These are phyloP conservation scores for Arabidopsis hybrid DNA, from an alignment of 441 rosid genomes.

Conservation along the genomic window DNA sequence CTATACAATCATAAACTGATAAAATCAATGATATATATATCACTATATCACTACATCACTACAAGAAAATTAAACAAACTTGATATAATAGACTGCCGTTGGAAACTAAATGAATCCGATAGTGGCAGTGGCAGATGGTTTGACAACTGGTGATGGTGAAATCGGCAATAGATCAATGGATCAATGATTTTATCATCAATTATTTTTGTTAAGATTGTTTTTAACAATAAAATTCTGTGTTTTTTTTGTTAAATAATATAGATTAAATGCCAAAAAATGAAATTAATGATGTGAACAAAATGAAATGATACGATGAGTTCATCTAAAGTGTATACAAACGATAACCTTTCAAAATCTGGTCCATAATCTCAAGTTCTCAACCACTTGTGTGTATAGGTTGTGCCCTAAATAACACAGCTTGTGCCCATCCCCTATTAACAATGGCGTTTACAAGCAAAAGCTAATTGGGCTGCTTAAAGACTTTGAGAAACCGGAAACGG, in stretches of 20 bases:
- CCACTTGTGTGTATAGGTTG: constrained; percentile 34
- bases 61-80: neutral
- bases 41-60: no score
- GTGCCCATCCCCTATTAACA: constrained; percentile 21
- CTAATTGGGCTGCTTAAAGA: neutral
- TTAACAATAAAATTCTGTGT: neutral
- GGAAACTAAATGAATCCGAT: neutral
- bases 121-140: neutral
- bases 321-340: neutral
- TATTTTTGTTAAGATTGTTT: neutral
- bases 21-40: no score
- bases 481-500: neutral
- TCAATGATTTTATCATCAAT: neutral
- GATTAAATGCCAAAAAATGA: neutral
- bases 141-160: neutral
- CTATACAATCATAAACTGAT: no score
- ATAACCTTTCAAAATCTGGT: constrained; percentile 19
- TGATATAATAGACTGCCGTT: neutral
- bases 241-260: neutral
- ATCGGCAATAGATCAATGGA: neutral
- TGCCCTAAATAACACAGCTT: constrained; percentile 24
- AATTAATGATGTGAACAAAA: neutral
- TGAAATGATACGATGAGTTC: neutral
- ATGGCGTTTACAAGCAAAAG: neutral
- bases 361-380: constrained; percentile 6